These are phyloP conservation scores for Crassisporium funariophilum DNA, from an alignment of 768 basidiomycete species.

Conservation along the genomic window DNA sequence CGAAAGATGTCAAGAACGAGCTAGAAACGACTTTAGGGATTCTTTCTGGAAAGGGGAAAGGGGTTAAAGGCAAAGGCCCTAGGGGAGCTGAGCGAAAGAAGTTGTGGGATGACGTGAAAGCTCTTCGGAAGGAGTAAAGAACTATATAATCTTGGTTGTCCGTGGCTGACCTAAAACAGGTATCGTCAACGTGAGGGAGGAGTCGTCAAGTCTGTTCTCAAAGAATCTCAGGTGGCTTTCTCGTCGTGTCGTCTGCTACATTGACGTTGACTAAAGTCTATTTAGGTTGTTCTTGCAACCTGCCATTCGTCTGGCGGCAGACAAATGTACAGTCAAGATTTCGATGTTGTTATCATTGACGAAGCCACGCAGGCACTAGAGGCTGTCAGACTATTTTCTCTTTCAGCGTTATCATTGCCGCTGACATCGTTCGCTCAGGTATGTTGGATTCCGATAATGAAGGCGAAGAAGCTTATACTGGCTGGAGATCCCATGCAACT, in stretches of 20 bases:
- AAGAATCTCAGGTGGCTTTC: constrained; percentile 65
- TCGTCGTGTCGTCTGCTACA: neutral
- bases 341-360: constrained; percentile 95
- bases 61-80: constrained; percentile 69
- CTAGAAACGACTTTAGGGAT: constrained; percentile 67
- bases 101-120: constrained; percentile 85
- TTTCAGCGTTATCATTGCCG: constrained; percentile 2
- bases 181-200: constrained; percentile 88
- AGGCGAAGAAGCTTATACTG: constrained; percentile 84
- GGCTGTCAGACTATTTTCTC: constrained; percentile 55
- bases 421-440: constrained; percentile 44
- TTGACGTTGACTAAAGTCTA: neutral
- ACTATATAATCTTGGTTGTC: constrained; percentile 24
- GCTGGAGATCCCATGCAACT: constrained; percentile 97
- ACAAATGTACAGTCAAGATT: constrained; percentile 73
- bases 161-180: constrained; percentile 37
- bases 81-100: constrained; percentile 76
- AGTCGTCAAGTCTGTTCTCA: constrained; percentile 79
- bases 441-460: constrained; percentile 96
- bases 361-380: constrained; percentile 98
- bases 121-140: constrained; percentile 90
- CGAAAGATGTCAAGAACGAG: constrained; percentile 88
- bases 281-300: constrained; percentile 86
- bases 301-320: constrained; percentile 92
- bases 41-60: constrained; percentile 75